Conservation (phyloP, 2,329 filamentous ascomycete species). For the Neurospora sp. region DNA sequence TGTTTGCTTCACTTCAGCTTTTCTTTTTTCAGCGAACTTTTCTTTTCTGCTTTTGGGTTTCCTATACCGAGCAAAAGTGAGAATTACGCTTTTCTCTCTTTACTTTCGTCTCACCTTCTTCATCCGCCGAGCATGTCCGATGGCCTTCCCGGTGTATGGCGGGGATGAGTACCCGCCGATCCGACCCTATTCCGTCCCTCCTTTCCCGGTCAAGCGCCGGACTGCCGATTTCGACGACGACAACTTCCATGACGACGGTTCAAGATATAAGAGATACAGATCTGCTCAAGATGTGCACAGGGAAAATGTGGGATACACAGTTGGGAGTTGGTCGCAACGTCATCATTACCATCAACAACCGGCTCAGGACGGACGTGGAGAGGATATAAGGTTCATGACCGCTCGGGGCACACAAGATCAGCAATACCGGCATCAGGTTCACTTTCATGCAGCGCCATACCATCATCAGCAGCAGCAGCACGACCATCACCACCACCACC, state of each 20-base stretch:
- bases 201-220: conserved; percentile 14
- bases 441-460: neutral
- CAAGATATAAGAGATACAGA: conserved; percentile 12
- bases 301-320: neutral
- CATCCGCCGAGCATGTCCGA: conserved; percentile 18
- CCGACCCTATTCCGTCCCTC: conserved; percentile 5
- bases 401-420: neutral
- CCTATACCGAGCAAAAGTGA: neutral
- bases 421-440: neutral
- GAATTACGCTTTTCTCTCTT: neutral
- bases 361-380: neutral
- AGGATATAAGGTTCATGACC: neutral
- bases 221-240: conserved; percentile 10
- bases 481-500: conserved; percentile 13
- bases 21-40: neutral
- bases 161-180: conserved; percentile 16
- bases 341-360: neutral
- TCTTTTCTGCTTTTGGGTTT: neutral
- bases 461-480: conserved; percentile 4
- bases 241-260: conserved; percentile 2
- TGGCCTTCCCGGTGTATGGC: conserved; percentile 18
- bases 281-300: conserved; percentile 5
- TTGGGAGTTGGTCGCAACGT: neutral
- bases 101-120: neutral
- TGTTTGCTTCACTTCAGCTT: neutral